Evolutionary conservation across 306 rosid genomes (phyloP).

Genomic region (Vicia sativa): DNA sequence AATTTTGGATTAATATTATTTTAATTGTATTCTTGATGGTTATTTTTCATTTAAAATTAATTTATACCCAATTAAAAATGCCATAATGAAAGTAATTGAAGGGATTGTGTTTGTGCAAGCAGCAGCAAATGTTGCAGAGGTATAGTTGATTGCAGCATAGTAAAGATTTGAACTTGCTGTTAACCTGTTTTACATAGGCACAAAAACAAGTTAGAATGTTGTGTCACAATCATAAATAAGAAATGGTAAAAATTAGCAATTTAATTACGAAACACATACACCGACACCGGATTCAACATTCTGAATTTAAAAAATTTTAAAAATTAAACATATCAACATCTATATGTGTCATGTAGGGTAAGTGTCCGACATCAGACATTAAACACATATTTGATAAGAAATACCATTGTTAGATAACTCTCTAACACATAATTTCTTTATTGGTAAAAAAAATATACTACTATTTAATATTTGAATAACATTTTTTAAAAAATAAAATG

Average conservation of each 20-base stretch:
- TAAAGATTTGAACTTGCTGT: constrained; percentile 80
- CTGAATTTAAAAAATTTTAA: too few relatives aligned
- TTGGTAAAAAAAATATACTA: neutral
- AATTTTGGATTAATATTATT: neutral
- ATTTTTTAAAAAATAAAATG: neutral
- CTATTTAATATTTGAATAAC: neutral
- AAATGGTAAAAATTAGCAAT: too few relatives aligned
- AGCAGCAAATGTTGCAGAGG: constrained; percentile 92
- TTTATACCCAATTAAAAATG: constrained; percentile 61
- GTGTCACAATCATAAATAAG: constrained; percentile 12
- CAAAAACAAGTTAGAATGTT: neutral
- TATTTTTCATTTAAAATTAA: neutral
- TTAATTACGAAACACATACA: too few relatives aligned
- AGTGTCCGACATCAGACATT: too few relatives aligned
- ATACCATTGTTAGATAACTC: too few relatives aligned
- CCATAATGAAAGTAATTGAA: constrained; percentile 76
- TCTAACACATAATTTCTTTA: too few relatives aligned
- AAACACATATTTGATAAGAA: too few relatives aligned
- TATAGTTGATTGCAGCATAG: constrained; percentile 71
- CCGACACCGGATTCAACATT: too few relatives aligned
- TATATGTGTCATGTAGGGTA: too few relatives aligned
- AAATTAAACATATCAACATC: too few relatives aligned
- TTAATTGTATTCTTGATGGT: neutral
- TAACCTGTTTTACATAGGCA: constrained; percentile 47
- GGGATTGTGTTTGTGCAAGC: constrained; percentile 84